phyloP scores from a whole-genome alignment of 305 asterid genomes.

The Fraxinus sp. region DNA sequence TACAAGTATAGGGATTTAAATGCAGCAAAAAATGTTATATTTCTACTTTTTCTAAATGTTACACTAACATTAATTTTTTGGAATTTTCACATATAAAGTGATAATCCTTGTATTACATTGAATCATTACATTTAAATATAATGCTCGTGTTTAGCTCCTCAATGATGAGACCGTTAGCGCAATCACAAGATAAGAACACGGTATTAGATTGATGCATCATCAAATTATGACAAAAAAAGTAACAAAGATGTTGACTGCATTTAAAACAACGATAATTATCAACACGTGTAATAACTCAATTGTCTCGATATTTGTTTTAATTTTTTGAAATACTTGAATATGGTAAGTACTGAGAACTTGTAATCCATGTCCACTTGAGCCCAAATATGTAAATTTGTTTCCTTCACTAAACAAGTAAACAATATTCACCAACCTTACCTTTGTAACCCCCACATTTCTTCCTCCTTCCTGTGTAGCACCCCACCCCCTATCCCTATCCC shows the following conservation, averaged over 20 bases:
- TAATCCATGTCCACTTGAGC: neutral
- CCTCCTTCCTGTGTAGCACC: neutral
- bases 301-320: neutral
- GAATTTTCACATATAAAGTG: neutral
- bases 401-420: neutral
- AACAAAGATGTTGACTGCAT: neutral
- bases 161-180: slow-evolving; percentile 2
- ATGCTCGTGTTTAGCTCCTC: neutral
- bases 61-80: neutral
- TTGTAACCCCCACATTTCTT: neutral
- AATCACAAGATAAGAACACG: slow-evolving; percentile 5
- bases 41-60: neutral
- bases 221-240: neutral
- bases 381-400: neutral
- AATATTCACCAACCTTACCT: neutral
- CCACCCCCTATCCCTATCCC: neutral
- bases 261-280: neutral
- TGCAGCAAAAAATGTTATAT: neutral
- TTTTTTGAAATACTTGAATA: neutral
- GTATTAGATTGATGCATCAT: neutral
- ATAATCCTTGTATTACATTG: neutral
- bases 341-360: neutral
- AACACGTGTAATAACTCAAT: neutral
- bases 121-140: slow-evolving; percentile 7
- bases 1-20: too few species aligned